Evolutionary conservation across 2,329 filamentous ascomycete species (phyloP), one percentile per base, ranked within the genome.

Genomic region (Keithomyces neogunnii): DNA sequence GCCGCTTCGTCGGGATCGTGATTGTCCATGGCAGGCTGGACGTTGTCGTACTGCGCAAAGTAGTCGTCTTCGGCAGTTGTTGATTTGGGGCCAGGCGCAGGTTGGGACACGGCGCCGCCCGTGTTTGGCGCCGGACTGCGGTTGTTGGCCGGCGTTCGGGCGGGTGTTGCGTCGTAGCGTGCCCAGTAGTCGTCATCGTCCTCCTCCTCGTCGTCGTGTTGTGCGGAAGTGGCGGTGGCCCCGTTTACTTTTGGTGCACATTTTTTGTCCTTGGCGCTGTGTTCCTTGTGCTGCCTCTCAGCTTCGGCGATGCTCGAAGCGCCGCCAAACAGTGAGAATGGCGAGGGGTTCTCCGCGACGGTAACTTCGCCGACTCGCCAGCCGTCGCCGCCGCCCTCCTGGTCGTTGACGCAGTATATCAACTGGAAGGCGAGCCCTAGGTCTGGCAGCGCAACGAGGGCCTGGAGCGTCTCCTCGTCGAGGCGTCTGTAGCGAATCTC

Each of bases 181-280:
- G 81, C 85, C 88, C 88, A 92, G 66, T 92, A 92, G 59, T 84
- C 84, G 57, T 88, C 86, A 55, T 89, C 85, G 33, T 87, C 85
- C 28, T 86, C 84, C 0, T 84, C 80, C 1, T 76, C 70, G 0
- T 63, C 60, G 6, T 58, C 53, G 1, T 38, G 10, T 3, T 10
- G 9, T 3, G 26, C 38, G 39, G 48, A 48, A 36, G 48, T 56
- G 33, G 47, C 52, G 52, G 47, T 53, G 56, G 53, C 47, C 43
- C 31, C 52, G 13, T 59, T 57, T 53, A 51, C n/a, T 33, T 53
- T 56, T 11, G 48, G 38, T 28, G 50, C 50, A 13, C 52, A 51
- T 35, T 60, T 63, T 35, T 60, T 63, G 31, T 63, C 10, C 40
- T 40, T 58, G 19, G 59, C 52, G 43, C 63, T 62, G 31, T 60